These are phyloP conservation scores for Oryza rufipogon DNA, from an alignment of 176 grass and related monocot species.

Conservation along the genomic window DNA sequence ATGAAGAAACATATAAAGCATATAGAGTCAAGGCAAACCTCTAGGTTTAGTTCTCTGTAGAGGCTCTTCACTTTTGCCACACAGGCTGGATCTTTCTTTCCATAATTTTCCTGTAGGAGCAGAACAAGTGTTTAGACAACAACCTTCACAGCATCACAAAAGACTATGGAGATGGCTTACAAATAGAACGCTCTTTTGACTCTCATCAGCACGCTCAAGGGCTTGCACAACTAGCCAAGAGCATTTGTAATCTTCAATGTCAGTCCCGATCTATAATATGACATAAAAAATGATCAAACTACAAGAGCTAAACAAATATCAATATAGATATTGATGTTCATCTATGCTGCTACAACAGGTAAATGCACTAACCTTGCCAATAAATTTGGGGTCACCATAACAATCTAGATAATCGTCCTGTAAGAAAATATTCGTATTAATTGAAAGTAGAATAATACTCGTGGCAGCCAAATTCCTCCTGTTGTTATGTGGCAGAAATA, in stretches of 20 bases:
- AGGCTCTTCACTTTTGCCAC: constrained; percentile 90
- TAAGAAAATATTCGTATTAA: constrained; percentile 34
- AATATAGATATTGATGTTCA: not conserved
- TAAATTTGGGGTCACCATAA: constrained; percentile 87
- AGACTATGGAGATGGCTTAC: constrained; percentile 47
- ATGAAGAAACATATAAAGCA: constrained; percentile 15
- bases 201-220: constrained; percentile 62
- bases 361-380: constrained; percentile 79
- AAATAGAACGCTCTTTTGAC: constrained; percentile 65
- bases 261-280: constrained; percentile 80
- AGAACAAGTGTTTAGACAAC: constrained; percentile 2
- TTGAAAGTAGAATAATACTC: constrained; percentile 28
- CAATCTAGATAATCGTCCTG: constrained; percentile 98
- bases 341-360: not conserved
- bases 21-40: constrained; percentile 68
- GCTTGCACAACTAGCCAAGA: constrained; percentile 99
- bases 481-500: not conserved
- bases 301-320: constrained; percentile 6
- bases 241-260: constrained; percentile 98
- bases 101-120: constrained; percentile 86
- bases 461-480: constrained; percentile 15
- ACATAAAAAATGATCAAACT: constrained; percentile 20
- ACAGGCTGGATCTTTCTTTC: constrained; percentile 75
- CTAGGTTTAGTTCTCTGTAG: constrained; percentile 84
- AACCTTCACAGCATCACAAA: constrained; percentile 18